Evolutionary conservation across 2,329 filamentous ascomycete genomes (phyloP).

Genomic region (Onygenales sp.): DNA sequence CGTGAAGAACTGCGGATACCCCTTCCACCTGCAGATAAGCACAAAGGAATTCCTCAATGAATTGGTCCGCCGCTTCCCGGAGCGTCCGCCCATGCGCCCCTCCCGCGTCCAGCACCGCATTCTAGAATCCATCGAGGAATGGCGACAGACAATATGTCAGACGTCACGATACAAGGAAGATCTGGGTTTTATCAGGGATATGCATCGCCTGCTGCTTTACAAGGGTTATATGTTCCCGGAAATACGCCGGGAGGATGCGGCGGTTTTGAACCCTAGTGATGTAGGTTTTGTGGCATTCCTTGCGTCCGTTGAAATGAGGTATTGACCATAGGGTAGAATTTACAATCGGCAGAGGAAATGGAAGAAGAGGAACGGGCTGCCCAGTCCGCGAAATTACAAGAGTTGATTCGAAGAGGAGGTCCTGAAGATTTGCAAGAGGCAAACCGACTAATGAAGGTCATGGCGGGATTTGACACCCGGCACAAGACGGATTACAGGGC

Average conservation of each 20-base stretch:
- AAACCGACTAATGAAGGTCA: constrained; percentile 96
- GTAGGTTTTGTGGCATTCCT: constrained; percentile 46
- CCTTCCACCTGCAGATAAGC: constrained; percentile 95
- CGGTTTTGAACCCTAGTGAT: constrained; percentile 92
- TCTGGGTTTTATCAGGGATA: constrained; percentile 89
- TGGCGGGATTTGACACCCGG: constrained; percentile 93
- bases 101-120: constrained; percentile 87
- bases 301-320: constrained; percentile 1
- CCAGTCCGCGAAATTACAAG: constrained; percentile 95
- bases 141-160: constrained; percentile 95
- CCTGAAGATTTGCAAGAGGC: constrained; percentile 94
- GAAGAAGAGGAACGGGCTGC: constrained; percentile 91
- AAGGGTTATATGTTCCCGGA: constrained; percentile 96
- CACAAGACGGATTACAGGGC: constrained; percentile 96
- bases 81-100: constrained; percentile 76
- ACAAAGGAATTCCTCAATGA: constrained; percentile 99
- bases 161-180: constrained; percentile 97
- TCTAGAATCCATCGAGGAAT: constrained; percentile 94
- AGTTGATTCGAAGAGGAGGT: constrained; percentile 83
- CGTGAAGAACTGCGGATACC: constrained; percentile 99
- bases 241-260: constrained; percentile 84
- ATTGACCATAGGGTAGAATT: constrained; percentile 52
- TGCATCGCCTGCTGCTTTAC: constrained; percentile 91
- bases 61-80: constrained; percentile 88
- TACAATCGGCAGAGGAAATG: constrained; percentile 97